phyloP scores from a whole-genome alignment of 176 grass and related monocot genomes.

The Oryza nivara region DNA sequence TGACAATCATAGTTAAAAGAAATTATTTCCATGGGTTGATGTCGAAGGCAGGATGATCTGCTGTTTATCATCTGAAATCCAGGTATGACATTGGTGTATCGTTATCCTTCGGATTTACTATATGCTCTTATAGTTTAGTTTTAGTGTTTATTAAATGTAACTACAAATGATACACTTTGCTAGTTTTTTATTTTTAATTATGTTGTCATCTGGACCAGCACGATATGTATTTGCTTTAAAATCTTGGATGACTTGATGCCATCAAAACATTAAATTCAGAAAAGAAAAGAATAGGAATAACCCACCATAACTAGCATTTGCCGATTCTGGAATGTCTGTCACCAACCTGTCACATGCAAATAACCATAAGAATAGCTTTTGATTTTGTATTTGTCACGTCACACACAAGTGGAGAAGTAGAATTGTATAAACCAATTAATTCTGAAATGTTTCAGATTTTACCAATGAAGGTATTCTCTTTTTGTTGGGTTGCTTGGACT shows the following conservation, averaged over 20 bases:
- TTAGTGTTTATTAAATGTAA: neutral
- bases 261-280: conserved; percentile 42
- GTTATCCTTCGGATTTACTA: conserved; percentile 2
- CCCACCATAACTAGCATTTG: conserved; percentile 68
- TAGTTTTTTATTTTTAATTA: neutral
- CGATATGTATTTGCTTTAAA: conserved; percentile 33
- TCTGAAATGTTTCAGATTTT: conserved; percentile 40
- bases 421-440: conserved; percentile 22
- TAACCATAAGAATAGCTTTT: conserved; percentile 35
- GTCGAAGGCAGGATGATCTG: conserved; percentile 7
- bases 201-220: neutral
- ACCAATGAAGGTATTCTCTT: conserved; percentile 95
- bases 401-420: conserved; percentile 29
- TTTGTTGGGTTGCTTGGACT: conserved; percentile 97
- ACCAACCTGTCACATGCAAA: conserved; percentile 80
- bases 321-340: conserved; percentile 89
- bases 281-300: conserved; percentile 44
- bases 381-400: conserved; percentile 30
- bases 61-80: neutral
- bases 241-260: conserved; percentile 33
- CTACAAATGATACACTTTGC: neutral
- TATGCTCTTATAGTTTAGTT: neutral
- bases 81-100: conserved; percentile 8
- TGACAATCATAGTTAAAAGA: conserved; percentile 11
- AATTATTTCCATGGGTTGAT: conserved; percentile 26